Percentiles rank a stretch among this genome's conserved stretches.
phyloP scores from a whole-genome alignment of 129 eudicot species.

The Tagetes erecta region DNA sequence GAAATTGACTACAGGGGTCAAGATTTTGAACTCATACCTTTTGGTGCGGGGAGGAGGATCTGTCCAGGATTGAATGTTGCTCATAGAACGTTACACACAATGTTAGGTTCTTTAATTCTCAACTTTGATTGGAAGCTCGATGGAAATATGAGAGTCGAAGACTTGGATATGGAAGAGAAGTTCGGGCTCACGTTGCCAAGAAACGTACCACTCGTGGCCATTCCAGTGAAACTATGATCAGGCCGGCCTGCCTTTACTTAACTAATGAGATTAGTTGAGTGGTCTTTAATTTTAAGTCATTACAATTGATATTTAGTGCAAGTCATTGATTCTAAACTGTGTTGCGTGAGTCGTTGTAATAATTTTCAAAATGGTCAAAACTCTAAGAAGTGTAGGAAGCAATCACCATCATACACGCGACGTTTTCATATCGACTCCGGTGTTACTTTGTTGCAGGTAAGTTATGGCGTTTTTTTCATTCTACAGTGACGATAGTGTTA shows the following conservation, averaged over 20 bases:
- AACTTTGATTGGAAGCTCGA: constrained; percentile 12
- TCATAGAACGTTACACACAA: constrained; percentile 5
- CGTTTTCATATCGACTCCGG: too few relatives aligned
- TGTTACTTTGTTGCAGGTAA: too few relatives aligned
- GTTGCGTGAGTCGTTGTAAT: too few relatives aligned
- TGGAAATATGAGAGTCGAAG: background rate
- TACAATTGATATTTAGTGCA: background rate
- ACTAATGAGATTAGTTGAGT: too few relatives aligned
- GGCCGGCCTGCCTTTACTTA: too few relatives aligned
- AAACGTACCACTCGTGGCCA: background rate
- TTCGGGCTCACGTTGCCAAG: constrained; percentile 7
- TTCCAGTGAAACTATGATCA: background rate
- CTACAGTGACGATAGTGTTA: too few relatives aligned
- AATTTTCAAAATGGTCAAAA: too few relatives aligned
- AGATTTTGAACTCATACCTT: background rate
- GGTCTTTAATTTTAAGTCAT: background rate
- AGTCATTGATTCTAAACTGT: too few relatives aligned
- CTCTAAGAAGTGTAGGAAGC: too few relatives aligned
- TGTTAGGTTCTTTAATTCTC: background rate
- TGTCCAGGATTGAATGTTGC: constrained; percentile 14
- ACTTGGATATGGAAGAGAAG: constrained; percentile 13
- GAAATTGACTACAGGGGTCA: background rate
- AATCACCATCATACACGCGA: too few relatives aligned
- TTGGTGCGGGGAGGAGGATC: constrained; percentile 4
- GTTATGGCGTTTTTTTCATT: too few relatives aligned